Evolutionary conservation across 495 filamentous ascomycete species (phyloP), one percentile per base, ranked within the genome.

Genomic region (Friedmanniomyces simplex): DNA sequence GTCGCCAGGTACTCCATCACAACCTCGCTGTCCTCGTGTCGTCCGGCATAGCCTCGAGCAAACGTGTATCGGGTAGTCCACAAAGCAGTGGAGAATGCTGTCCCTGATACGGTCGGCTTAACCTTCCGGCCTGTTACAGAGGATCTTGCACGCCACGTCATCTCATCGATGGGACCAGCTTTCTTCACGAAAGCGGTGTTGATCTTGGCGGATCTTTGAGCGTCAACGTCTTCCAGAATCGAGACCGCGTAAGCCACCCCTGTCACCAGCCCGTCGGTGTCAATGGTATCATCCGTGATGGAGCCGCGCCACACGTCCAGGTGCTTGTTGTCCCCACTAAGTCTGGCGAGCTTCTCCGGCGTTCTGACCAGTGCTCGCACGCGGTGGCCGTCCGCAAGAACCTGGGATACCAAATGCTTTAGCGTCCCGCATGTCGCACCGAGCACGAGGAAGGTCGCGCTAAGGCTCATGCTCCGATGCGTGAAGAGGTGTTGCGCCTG

Each of bases 111-210:
- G 52, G 52, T 30, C 32, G 45, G 32, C 34, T 54, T 2, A 54
- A 22, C 1, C 52, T 32, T 12, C 52, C 52, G 37, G 52, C 32
- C 37, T 54, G 52, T 12, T 54, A 54, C 8, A 54, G 52, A 32
- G 42, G 42, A 20, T 32, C 32, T 43, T 25, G 45, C 18, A 54
- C 52, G 24, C 52, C 52, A 8, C 37, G 5, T 43, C 21, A 14
- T 20, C 52, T 3, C 52, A 54, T 42, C 14, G 52, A 12, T 20
- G 52, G 52, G 18, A 54, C 52, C 20, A 54, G 37, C 21, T 25
- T n/a, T 21, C 32, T 54, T 43, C 34, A 54, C 52, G 52, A 54
- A 54, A 41, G 52, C 34, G 8, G 37, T 43, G 52, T 54, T 45
- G 37, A 54, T 54, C 32, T 54, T 54, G n/a, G 52, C n/a, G 13